Percentiles rank a stretch among this genome's conserved stretches.
Conservation (phyloP, 1,139 yeast species). For the Protomyces pachydermus region DNA sequence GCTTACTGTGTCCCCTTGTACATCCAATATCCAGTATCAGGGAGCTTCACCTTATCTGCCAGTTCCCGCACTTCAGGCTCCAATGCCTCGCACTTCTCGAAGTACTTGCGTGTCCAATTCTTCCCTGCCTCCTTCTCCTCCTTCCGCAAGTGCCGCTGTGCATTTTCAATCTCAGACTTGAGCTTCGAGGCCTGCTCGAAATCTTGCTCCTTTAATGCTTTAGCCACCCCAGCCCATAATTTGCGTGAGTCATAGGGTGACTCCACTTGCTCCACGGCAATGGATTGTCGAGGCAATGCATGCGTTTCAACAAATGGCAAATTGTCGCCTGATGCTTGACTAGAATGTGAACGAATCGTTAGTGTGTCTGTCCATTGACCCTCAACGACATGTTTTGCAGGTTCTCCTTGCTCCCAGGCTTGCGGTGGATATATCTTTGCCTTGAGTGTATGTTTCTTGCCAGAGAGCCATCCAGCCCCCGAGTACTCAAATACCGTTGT, state of each 20-base stretch:
- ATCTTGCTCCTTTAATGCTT: conserved; percentile 71
- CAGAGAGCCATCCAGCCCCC: conserved; percentile 94
- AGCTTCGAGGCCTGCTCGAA: conserved; percentile 67
- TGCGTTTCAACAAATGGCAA: conserved; percentile 65
- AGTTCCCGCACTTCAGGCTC: neutral
- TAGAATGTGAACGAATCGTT: neutral
- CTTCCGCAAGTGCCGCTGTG: conserved; percentile 74
- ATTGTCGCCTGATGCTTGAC: conserved; percentile 40
- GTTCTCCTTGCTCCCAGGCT: conserved; percentile 35
- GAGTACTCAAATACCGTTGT: conserved; percentile 68
- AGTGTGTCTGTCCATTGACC: conserved; percentile 73
- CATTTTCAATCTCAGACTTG: conserved; percentile 72
- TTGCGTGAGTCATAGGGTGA: conserved; percentile 68
- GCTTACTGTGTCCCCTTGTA: neutral
- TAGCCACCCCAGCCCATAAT: conserved; percentile 85
- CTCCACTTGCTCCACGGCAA: conserved; percentile 71
- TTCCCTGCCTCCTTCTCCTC: conserved; percentile 58
- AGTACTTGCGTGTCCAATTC: conserved; percentile 77
- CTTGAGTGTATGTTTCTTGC: conserved; percentile 87
- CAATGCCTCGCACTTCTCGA: conserved; percentile 36
- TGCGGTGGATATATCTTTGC: conserved; percentile 62
- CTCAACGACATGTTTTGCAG: conserved; percentile 66
- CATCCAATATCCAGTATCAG: conserved; percentile 10
- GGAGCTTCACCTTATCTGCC: neutral
- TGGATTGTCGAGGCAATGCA: conserved; percentile 48